Percentiles rank a stretch among this genome's conserved stretches.
Evolutionary conservation across 257 asterid species (phyloP).

Genomic region (Nemophila menziesii): DNA sequence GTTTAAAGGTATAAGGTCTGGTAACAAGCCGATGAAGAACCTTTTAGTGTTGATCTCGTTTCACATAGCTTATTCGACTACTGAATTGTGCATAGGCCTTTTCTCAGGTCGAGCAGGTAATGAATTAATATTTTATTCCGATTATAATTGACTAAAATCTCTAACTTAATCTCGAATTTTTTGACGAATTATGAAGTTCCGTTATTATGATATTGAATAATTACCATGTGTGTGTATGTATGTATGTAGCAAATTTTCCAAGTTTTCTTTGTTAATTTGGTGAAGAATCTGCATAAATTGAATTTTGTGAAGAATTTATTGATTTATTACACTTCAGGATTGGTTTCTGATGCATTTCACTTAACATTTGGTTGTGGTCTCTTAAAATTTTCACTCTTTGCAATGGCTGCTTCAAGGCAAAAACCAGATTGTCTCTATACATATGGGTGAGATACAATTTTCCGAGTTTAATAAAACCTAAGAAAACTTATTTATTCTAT

Average conservation of each 20-base stretch:
- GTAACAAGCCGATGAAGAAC: slow-evolving; percentile 79
- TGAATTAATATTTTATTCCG: slow-evolving; percentile 3
- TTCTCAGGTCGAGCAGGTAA: slow-evolving; percentile 77
- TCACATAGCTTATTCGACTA: slow-evolving; percentile 82
- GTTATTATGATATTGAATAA: too few relatives aligned
- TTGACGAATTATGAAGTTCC: too few relatives aligned
- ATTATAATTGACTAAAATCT: neutral
- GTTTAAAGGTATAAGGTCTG: slow-evolving; percentile 48
- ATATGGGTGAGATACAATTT: slow-evolving; percentile 38
- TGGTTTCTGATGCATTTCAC: slow-evolving; percentile 91
- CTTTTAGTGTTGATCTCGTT: slow-evolving; percentile 68
- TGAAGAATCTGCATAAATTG: too few relatives aligned
- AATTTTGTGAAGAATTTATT: too few relatives aligned
- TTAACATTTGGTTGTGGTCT: slow-evolving; percentile 89
- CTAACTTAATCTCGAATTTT: neutral
- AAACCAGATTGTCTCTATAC: slow-evolving; percentile 51
- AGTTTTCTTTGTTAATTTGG: too few relatives aligned
- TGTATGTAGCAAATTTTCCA: too few relatives aligned
- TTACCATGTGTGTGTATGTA: too few relatives aligned
- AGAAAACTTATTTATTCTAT: neutral
- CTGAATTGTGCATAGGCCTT: slow-evolving; percentile 67
- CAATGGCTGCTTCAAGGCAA: slow-evolving; percentile 71
- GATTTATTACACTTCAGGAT: slow-evolving; percentile 35
- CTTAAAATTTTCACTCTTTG: slow-evolving; percentile 71
- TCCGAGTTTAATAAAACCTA: neutral